Conservation (phyloP, 1,139 yeast species). For the Waltiozyma sp. region DNA sequence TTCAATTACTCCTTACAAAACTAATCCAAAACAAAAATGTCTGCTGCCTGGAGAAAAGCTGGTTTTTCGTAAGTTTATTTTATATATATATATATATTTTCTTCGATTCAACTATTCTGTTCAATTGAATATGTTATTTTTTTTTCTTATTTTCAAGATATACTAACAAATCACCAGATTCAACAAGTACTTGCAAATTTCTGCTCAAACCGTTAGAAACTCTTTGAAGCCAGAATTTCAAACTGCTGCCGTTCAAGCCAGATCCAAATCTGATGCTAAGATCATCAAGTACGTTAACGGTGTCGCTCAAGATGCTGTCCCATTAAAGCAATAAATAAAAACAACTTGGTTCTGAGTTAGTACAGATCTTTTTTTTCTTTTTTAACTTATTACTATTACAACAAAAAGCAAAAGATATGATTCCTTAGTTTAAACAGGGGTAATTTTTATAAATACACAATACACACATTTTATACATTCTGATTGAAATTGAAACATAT, state of each 20-base stretch:
- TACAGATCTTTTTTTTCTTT: too few species aligned
- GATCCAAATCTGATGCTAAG: constrained; percentile 68
- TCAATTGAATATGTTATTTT: not conserved
- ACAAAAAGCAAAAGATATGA: too few species aligned
- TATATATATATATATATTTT: not conserved
- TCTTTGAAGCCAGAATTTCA: constrained; percentile 84
- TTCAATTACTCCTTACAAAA: too few species aligned
- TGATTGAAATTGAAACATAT: too few species aligned
- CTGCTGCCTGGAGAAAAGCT: constrained; percentile 70
- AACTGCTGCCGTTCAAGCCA: constrained; percentile 55
- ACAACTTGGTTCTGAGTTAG: too few species aligned
- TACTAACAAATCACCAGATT: constrained; percentile 29
- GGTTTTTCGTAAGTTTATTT: constrained; percentile 48
- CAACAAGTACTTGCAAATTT: constrained; percentile 84
- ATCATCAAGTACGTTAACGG: constrained; percentile 71
- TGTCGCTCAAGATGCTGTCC: constrained; percentile 27
- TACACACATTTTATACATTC: too few species aligned
- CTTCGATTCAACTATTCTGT: not conserved
- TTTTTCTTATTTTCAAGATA: not conserved
- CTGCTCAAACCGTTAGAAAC: constrained; percentile 82
- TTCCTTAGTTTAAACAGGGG: too few species aligned
- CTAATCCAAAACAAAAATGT: constrained; percentile 31
- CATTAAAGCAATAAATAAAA: constrained; percentile 21
- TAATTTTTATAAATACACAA: too few species aligned
- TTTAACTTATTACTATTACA: too few species aligned